Conservation (phyloP, 371 early-diverging fungal species). For the Mortierella sp. region DNA sequence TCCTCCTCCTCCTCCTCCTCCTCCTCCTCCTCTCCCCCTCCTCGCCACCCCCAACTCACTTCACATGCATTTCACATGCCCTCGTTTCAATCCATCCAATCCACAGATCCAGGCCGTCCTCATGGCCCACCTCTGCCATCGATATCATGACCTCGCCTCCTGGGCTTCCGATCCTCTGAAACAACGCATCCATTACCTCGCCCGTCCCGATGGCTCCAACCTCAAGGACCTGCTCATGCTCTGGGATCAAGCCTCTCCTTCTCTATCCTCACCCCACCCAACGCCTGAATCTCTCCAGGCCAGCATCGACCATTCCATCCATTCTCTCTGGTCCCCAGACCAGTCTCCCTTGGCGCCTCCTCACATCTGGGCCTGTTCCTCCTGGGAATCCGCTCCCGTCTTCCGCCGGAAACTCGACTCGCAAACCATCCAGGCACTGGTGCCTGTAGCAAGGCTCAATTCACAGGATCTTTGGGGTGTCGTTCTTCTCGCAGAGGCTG, state of each 20-base stretch:
- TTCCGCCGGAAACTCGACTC: slow-evolving; percentile 5
- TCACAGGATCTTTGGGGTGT: slow-evolving; percentile 6
- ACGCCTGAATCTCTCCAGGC: not conserved
- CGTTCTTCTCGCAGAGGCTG: slow-evolving; percentile 9
- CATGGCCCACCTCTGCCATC: slow-evolving; percentile 5
- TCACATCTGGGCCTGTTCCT: not conserved
- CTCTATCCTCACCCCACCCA: too few relatives aligned
- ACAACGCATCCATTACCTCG: slow-evolving; percentile 13
- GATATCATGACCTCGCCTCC: slow-evolving; percentile 17
- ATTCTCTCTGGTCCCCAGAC: slow-evolving; percentile 2
- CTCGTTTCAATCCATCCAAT: slow-evolving; percentile 1
- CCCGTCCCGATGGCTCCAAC: slow-evolving; percentile 1
- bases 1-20: not conserved
- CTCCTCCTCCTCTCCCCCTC: not conserved
- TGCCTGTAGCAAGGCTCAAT: slow-evolving; percentile 13
- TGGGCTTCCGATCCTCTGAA: slow-evolving; percentile 17
- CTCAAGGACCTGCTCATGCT: slow-evolving; percentile 13
- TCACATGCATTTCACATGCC: slow-evolving; percentile 12
- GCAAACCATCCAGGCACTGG: slow-evolving; percentile 11
- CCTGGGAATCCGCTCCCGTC: slow-evolving; percentile 17
- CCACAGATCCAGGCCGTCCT: slow-evolving; percentile 15
- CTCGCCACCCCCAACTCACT: slow-evolving; percentile 1
- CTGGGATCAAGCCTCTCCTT: slow-evolving; percentile 1
- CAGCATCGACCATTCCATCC: slow-evolving; percentile 1
- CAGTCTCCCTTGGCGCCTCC: slow-evolving; percentile 8